These are phyloP conservation scores for Rhinocladiella mackenziei DNA, from an alignment of 2,329 filamentous ascomycete genomes.

Conservation along the genomic window DNA sequence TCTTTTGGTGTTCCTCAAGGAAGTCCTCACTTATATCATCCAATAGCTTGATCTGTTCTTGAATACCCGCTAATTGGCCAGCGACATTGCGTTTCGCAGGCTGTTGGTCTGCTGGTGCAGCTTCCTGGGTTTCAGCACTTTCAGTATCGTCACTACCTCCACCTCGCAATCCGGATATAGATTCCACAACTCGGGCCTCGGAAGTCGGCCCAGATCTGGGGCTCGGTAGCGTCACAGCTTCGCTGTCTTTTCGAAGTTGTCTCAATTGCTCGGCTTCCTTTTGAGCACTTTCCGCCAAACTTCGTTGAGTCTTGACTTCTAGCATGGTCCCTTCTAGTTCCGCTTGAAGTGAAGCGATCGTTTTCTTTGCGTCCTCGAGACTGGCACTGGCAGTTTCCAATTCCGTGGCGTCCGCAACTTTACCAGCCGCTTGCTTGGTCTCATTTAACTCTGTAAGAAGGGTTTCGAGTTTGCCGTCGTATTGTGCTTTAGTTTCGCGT, in stretches of 20 bases:
- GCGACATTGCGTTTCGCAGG: slow-evolving; percentile 22
- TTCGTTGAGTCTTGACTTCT: slow-evolving; percentile 21
- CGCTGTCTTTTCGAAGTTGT: slow-evolving; percentile 6
- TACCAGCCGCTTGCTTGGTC: slow-evolving; percentile 37
- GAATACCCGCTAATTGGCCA: slow-evolving; percentile 44
- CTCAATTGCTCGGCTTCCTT: slow-evolving; percentile 19
- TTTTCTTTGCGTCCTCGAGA: slow-evolving; percentile 23
- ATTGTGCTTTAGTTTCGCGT: slow-evolving; percentile 20
- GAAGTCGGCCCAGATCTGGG: slow-evolving; percentile 22
- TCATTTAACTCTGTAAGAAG: slow-evolving; percentile 17
- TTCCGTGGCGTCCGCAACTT: slow-evolving; percentile 23
- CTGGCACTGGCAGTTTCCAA: slow-evolving; percentile 12
- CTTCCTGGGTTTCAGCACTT: slow-evolving; percentile 16
- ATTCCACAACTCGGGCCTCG: slow-evolving; percentile 22
- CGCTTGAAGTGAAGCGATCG: slow-evolving; percentile 24
- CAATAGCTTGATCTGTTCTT: slow-evolving; percentile 28
- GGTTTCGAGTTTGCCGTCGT: slow-evolving; percentile 21
- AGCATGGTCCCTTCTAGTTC: slow-evolving; percentile 34
- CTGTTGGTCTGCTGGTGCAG: slow-evolving; percentile 1
- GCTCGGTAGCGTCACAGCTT: slow-evolving; percentile 14
- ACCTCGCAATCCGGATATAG: slow-evolving; percentile 30
- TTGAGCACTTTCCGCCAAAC: slow-evolving; percentile 14
- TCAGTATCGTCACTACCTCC: background rate
- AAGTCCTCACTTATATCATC: slow-evolving; percentile 42
- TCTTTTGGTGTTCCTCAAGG: slow-evolving; percentile 39